Percentiles rank a stretch among this genome's conserved stretches.
Conservation (phyloP, 176 grass and related monocot species). For the Bothriochloa decipiens region DNA sequence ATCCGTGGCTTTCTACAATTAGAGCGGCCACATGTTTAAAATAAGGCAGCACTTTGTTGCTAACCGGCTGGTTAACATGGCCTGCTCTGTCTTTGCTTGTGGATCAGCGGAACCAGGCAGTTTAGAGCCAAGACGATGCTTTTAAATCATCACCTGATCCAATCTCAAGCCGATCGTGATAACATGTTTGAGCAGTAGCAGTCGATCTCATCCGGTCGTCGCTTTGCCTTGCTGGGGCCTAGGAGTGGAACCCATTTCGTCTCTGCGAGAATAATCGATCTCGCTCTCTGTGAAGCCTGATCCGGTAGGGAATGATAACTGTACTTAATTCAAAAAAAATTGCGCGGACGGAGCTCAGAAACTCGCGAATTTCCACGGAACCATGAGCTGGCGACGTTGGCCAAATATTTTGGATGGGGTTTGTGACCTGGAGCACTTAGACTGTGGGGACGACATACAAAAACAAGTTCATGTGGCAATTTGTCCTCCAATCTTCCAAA, state of each 20-base stretch:
- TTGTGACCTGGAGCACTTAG: constrained; percentile 42
- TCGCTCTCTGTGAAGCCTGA: neutral
- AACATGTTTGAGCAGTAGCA: neutral
- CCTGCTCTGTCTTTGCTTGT: too few species aligned
- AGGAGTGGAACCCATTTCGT: neutral
- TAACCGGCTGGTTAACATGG: too few species aligned
- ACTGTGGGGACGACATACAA: neutral
- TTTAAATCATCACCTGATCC: constrained; percentile 19
- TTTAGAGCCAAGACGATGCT: too few species aligned
- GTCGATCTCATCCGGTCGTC: constrained; percentile 25
- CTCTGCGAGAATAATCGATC: neutral
- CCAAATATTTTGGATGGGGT: constrained; percentile 37
- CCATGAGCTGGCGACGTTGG: constrained; percentile 8
- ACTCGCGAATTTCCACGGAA: neutral
- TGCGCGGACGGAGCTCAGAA: neutral
- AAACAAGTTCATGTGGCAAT: neutral
- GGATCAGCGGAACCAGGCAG: too few species aligned
- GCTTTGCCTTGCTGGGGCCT: constrained; percentile 23
- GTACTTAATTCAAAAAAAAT: neutral
- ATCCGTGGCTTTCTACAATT: neutral
- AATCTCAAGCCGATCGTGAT: neutral
- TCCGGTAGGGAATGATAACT: neutral
- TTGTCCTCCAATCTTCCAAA: neutral
- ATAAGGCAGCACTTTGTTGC: neutral
- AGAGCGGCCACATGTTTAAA: neutral